Percentiles rank a stretch among this genome's conserved stretches.
phyloP scores from a whole-genome alignment of 768 basidiomycete genomes.

The Suillus brevipes region DNA sequence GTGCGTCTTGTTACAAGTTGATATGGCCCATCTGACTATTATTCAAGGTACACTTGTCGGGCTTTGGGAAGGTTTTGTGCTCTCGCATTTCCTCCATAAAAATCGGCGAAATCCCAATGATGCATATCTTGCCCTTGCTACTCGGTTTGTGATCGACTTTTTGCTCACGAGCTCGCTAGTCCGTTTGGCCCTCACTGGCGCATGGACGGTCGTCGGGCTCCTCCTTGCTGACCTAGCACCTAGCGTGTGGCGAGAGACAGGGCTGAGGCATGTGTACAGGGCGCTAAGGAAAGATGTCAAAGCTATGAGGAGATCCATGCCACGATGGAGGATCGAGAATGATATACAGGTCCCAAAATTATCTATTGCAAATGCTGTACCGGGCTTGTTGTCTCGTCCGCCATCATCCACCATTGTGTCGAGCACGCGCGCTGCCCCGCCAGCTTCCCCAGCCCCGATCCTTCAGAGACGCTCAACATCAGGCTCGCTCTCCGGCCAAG shows the following conservation, averaged over 20 bases:
- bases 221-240: slow-evolving; percentile 53
- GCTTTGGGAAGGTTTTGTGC: slow-evolving; percentile 78
- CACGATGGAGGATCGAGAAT: slow-evolving; percentile 33
- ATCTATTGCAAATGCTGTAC: neutral
- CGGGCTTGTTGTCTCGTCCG: slow-evolving; percentile 7
- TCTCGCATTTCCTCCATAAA: slow-evolving; percentile 71
- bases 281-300: slow-evolving; percentile 36
- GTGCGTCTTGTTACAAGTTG: slow-evolving; percentile 21
- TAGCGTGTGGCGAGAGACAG: slow-evolving; percentile 46
- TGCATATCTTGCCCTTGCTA: slow-evolving; percentile 65
- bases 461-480: slow-evolving; percentile 15
- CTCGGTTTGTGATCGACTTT: slow-evolving; percentile 71
- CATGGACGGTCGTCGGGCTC: slow-evolving; percentile 57
- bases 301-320: slow-evolving; percentile 32
- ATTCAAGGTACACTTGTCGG: slow-evolving; percentile 62
- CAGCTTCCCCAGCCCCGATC: slow-evolving; percentile 20
- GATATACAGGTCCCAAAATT: slow-evolving; percentile 14
- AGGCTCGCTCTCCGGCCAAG: slow-evolving; percentile 18
- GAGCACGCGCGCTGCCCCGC: slow-evolving; percentile 18
- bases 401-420: slow-evolving; percentile 18
- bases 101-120: slow-evolving; percentile 59
- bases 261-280: slow-evolving; percentile 38
- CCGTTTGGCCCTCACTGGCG: slow-evolving; percentile 43
- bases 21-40: neutral
- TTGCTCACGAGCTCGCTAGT: slow-evolving; percentile 57